A percentile compares a stretch with the other conserved stretches of the same genome.
Conservation (phyloP, 2,329 filamentous ascomycete genomes). For the Fusarium zealandicum region DNA sequence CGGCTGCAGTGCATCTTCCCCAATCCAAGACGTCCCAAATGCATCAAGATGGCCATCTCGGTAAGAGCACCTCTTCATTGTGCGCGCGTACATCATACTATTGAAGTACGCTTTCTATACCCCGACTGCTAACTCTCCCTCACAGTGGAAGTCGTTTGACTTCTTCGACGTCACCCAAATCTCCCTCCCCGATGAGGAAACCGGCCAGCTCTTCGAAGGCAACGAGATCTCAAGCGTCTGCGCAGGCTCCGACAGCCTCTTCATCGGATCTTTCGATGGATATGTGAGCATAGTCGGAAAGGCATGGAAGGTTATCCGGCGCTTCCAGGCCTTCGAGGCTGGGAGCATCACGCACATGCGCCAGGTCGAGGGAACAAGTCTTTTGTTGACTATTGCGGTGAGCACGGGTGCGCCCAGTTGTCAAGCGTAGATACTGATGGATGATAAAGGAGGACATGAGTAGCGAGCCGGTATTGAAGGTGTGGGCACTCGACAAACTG, state of each 20-base stretch:
- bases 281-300: slow-evolving; percentile 86
- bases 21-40: slow-evolving; percentile 35
- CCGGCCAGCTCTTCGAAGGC: slow-evolving; percentile 80
- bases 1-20: slow-evolving; percentile 29
- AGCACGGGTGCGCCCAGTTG: slow-evolving; percentile 27
- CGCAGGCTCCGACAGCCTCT: slow-evolving; percentile 87
- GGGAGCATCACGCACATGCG: slow-evolving; percentile 89
- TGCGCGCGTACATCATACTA: not conserved
- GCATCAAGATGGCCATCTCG: slow-evolving; percentile 48
- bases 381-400: slow-evolving; percentile 82
- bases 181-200: slow-evolving; percentile 80
- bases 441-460: slow-evolving; percentile 76
- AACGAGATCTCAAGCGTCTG: slow-evolving; percentile 83
- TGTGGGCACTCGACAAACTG: slow-evolving; percentile 95
- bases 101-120: not conserved
- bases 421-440: slow-evolving; percentile 14
- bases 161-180: slow-evolving; percentile 97
- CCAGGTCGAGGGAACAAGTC: slow-evolving; percentile 85
- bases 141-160: slow-evolving; percentile 97
- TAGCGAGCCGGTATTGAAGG: slow-evolving; percentile 87
- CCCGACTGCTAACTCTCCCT: slow-evolving; percentile 10
- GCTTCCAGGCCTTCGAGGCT: slow-evolving; percentile 84
- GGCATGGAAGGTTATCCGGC: slow-evolving; percentile 84
- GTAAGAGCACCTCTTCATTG: slow-evolving; percentile 25
- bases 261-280: slow-evolving; percentile 86